Percentiles rank a stretch among this genome's conserved stretches.
phyloP scores from a whole-genome alignment of 192 early-diverging fungal species.

The Entomortierella parvispora region DNA sequence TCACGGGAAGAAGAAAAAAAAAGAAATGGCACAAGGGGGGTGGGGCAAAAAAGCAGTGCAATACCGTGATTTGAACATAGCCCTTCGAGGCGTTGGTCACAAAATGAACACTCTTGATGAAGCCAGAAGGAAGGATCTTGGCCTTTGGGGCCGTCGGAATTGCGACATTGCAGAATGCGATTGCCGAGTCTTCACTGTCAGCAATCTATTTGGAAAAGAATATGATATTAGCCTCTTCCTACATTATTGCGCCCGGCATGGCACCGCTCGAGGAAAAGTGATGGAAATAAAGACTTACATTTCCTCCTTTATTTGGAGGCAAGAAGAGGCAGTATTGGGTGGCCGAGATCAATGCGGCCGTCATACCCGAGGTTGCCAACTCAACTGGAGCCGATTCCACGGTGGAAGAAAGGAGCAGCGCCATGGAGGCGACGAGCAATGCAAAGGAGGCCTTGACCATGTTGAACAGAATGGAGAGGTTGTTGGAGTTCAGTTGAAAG shows the following conservation, averaged over 20 bases:
- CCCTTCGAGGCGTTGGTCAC: conserved; percentile 52
- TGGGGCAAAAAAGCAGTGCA: no score
- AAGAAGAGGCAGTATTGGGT: conserved; percentile 28
- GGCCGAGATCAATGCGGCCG: conserved; percentile 9
- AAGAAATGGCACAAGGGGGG: no score
- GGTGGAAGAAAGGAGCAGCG: neutral
- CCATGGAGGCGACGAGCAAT: neutral
- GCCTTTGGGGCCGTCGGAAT: conserved; percentile 50
- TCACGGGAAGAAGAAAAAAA: no score
- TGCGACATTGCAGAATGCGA: conserved; percentile 16
- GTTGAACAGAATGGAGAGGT: neutral
- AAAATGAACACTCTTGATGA: conserved; percentile 33
- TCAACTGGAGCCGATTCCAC: neutral
- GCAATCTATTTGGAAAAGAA: no score
- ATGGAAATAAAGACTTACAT: no score
- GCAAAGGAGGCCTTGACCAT: conserved; percentile 2
- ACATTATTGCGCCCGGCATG: no score
- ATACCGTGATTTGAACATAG: conserved; percentile 46
- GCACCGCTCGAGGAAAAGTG: no score
- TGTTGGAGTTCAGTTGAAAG: neutral
- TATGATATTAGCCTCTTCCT: no score
- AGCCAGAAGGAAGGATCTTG: conserved; percentile 32
- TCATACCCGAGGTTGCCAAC: conserved; percentile 6
- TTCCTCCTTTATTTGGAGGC: conserved; percentile 9
- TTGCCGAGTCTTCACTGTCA: conserved; percentile 13